phyloP scores from a whole-genome alignment of 2,329 filamentous ascomycete species.

The Eurotiales sp. region DNA sequence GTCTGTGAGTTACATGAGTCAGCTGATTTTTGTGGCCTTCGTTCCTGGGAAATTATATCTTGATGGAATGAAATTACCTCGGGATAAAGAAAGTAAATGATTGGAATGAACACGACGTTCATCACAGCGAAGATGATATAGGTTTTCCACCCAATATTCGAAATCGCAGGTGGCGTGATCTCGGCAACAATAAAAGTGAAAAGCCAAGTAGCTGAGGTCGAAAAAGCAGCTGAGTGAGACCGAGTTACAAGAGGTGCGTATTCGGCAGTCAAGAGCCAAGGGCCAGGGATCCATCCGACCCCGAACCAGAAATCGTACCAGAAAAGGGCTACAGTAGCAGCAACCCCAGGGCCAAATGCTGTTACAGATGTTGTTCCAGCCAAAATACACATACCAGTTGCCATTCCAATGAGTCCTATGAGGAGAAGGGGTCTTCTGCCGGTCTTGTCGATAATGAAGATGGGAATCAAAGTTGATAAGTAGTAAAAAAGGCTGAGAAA shows the following conservation, averaged over 20 bases:
- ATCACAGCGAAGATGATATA: conserved; percentile 34
- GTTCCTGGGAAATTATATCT: too few relatives aligned
- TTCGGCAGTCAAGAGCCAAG: conserved; percentile 6
- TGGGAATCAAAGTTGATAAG: conserved; percentile 38
- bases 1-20: too few relatives aligned
- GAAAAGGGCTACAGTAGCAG: conserved; percentile 1
- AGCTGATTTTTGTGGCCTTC: too few relatives aligned
- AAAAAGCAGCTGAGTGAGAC: conserved; percentile 7
- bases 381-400: background rate
- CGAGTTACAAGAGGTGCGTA: background rate
- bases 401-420: background rate
- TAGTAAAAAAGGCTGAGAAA: conserved; percentile 45
- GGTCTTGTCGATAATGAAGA: conserved; percentile 36
- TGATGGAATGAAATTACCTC: too few relatives aligned
- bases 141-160: conserved; percentile 41
- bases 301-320: conserved; percentile 8
- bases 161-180: conserved; percentile 20
- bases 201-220: conserved; percentile 20
- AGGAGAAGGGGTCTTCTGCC: conserved; percentile 26
- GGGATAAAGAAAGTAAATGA: conserved; percentile 28
- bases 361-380: background rate
- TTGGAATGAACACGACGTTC: conserved; percentile 21
- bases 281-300: conserved; percentile 15
- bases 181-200: conserved; percentile 18
- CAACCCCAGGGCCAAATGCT: background rate